Evolutionary conservation across 345 rosid species (phyloP).

Genomic region (Viola odorata): DNA sequence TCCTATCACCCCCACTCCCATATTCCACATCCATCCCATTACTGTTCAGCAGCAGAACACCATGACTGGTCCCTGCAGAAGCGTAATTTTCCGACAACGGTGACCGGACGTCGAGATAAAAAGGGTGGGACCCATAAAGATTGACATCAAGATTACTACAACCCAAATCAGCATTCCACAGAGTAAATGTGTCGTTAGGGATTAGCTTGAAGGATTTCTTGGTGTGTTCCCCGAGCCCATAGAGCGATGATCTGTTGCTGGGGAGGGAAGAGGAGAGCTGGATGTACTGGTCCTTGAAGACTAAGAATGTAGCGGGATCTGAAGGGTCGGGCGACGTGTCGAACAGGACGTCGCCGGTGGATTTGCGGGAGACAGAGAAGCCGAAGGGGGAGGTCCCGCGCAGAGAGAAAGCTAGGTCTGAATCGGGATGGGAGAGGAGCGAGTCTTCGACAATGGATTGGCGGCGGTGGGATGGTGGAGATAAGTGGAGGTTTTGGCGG

Average conservation of each 20-base stretch:
- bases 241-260: conserved; percentile 36
- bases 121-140: conserved; percentile 79
- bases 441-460: neutral
- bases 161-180: conserved; percentile 51
- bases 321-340: conserved; percentile 35
- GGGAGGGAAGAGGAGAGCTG: conserved; percentile 64
- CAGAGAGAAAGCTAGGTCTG: conserved; percentile 61
- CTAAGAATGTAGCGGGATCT: conserved; percentile 32
- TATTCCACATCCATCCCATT: conserved; percentile 70
- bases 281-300: conserved; percentile 74
- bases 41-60: conserved; percentile 55
- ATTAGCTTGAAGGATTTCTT: conserved; percentile 40
- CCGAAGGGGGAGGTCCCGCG: conserved; percentile 55
- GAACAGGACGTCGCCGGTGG: conserved; percentile 67
- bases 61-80: conserved; percentile 48
- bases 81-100: conserved; percentile 21
- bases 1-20: conserved; percentile 34
- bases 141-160: conserved; percentile 38
- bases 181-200: conserved; percentile 31
- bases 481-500: conserved; percentile 17
- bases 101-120: conserved; percentile 54
- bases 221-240: conserved; percentile 78
- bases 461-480: neutral
- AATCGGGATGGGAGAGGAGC: conserved; percentile 26
- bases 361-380: conserved; percentile 44